phyloP scores from a whole-genome alignment of 1,139 yeast species.

The Debaryomyces robertsiae region DNA sequence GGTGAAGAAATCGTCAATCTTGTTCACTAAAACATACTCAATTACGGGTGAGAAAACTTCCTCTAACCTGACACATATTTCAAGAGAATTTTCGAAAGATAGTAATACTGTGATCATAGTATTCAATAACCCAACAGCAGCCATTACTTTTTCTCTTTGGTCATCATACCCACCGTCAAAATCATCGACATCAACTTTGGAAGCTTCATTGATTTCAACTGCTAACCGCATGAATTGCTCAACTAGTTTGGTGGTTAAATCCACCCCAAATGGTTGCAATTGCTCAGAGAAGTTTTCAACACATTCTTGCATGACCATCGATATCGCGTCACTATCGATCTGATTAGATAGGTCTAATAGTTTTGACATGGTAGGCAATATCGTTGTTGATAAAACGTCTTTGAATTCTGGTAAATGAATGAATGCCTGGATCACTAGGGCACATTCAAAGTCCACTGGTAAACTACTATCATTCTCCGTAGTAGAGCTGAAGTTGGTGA shows the following conservation, averaged over 20 bases:
- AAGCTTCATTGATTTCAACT: slow-evolving; percentile 65
- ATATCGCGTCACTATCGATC: slow-evolving; percentile 83
- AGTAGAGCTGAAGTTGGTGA: slow-evolving; percentile 52
- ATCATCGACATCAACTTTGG: slow-evolving; percentile 50
- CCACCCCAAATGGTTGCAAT: slow-evolving; percentile 91
- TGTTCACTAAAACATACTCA: slow-evolving; percentile 61
- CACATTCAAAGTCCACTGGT: slow-evolving; percentile 83
- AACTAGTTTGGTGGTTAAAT: slow-evolving; percentile 75
- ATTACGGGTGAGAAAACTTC: slow-evolving; percentile 75
- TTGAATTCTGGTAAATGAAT: slow-evolving; percentile 66
- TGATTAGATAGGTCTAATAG: slow-evolving; percentile 74
- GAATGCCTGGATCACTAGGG: slow-evolving; percentile 82
- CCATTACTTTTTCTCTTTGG: slow-evolving; percentile 77
- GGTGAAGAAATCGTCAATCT: slow-evolving; percentile 75
- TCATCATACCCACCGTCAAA: slow-evolving; percentile 49
- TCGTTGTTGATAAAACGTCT: slow-evolving; percentile 64
- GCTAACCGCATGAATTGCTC: slow-evolving; percentile 80
- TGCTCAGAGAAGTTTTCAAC: slow-evolving; percentile 88
- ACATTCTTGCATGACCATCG: slow-evolving; percentile 94
- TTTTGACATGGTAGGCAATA: slow-evolving; percentile 82
- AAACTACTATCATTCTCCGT: slow-evolving; percentile 51
- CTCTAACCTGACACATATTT: slow-evolving; percentile 67
- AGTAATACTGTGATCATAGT: slow-evolving; percentile 86
- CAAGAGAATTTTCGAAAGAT: slow-evolving; percentile 81
- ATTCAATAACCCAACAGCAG: slow-evolving; percentile 83